Base-by-base conservation (phyloP, 768 basidiomycete species). In the Tulasnella sp. region DNA sequence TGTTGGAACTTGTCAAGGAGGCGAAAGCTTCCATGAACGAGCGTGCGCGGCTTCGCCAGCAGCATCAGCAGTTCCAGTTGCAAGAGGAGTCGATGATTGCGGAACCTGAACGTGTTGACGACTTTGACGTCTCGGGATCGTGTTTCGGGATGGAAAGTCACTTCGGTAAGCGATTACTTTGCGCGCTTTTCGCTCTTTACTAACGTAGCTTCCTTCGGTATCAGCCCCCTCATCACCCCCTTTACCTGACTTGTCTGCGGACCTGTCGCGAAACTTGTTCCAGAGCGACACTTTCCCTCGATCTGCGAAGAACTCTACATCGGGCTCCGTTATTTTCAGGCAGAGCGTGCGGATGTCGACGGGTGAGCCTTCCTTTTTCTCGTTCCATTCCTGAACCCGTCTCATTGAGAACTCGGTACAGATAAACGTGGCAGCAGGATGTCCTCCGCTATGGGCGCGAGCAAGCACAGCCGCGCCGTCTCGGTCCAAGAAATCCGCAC, bases 311-410 rank as follows among this genome's bases (percentile, higher is more conserved):
- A 84, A 83, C 37, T 72, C 71, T 16, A 44, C 41, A 73, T 82
- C 83, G 8, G 83, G 82, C 12, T 77, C 86, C 37, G 80, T 76
- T 66, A 82, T 84, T 36, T 81, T 92, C 75, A 90, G 85, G 79
- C 90, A 91, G 75, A 87, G 86, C 73, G 83, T 93, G 75, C 90
- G 86, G 78, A 83, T 85, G 73, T 93, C 91, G 0, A 87, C 93
- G 74, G 90, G 91, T 90, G 75, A 40, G 83, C 79, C 16, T 35
- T 36, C 35, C 26, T 59, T 26, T 17, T 22, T 47, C 14, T 69
- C 66, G 47, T 44, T 89, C 88, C 80, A 89, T 88, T 0, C 78
- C 89, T 73, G 86, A 85, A 62, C 79, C 90, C 89, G 85, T 84
- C 87, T 2, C 87, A 89, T 1, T 82, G 84, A 0, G 74, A 86